phyloP scores from a whole-genome alignment of 345 rosid genomes.

The Arabis hirsuta region DNA sequence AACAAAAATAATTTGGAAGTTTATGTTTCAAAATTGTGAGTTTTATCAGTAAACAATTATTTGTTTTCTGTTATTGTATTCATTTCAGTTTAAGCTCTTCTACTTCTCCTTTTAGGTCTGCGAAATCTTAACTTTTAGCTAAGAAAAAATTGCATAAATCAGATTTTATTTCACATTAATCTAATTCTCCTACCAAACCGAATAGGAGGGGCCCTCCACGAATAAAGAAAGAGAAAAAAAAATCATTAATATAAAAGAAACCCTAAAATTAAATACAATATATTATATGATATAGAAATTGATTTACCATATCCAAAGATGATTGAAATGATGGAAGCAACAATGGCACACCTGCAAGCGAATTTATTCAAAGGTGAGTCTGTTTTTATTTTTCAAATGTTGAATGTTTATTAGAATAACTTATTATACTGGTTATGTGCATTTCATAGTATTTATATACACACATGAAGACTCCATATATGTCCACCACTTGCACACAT shows the following conservation, averaged over 20 bases:
- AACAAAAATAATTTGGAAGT: too few relatives aligned
- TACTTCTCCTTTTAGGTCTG: constrained; percentile 4
- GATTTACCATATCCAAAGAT: constrained; percentile 80
- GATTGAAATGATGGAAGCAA: constrained; percentile 75
- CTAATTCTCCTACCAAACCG: constrained; percentile 23
- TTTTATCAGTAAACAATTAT: neutral
- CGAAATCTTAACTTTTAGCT: constrained; percentile 25
- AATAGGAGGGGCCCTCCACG: constrained; percentile 14
- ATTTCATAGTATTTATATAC: constrained; percentile 15
- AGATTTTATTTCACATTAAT: neutral
- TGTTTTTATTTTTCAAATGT: neutral
- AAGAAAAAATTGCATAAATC: constrained; percentile 8
- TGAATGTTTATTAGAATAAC: too few relatives aligned
- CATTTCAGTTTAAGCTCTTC: neutral
- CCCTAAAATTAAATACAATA: neutral
- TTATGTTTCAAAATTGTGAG: too few relatives aligned
- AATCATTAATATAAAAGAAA: neutral
- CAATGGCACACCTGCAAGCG: constrained; percentile 66
- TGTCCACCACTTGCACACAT: constrained; percentile 29
- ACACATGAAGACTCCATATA: neutral
- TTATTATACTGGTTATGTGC: neutral
- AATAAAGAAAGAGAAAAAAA: too few relatives aligned
- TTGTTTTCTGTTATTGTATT: neutral
- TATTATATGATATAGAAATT: neutral
- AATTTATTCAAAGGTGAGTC: constrained; percentile 52